These are phyloP conservation scores for Cyclostephanos invisitatus DNA, from an alignment of 108 stramenopile genomes.

Conservation along the genomic window DNA sequence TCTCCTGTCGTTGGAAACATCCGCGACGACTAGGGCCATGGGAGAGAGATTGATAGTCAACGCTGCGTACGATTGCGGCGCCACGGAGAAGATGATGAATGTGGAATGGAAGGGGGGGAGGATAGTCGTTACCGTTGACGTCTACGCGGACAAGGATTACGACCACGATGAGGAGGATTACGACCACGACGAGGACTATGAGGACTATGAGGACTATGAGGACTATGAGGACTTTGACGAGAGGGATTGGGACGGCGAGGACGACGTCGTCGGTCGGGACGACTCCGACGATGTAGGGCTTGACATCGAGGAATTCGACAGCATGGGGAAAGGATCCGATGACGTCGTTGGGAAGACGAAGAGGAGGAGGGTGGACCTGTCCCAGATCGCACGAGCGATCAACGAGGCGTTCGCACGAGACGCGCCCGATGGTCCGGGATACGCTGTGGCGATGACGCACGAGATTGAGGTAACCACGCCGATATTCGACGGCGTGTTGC, in stretches of 20 bases:
- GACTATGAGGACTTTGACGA: slow-evolving; percentile 14
- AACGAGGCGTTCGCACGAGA: slow-evolving; percentile 55
- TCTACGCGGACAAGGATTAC: slow-evolving; percentile 33
- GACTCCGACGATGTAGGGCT: not conserved
- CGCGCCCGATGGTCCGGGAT: slow-evolving; percentile 38
- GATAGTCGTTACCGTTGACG: slow-evolving; percentile 63
- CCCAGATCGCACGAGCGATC: slow-evolving; percentile 60
- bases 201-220: slow-evolving; percentile 28
- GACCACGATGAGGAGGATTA: not conserved
- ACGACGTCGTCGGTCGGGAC: slow-evolving; percentile 18
- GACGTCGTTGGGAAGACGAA: not conserved
- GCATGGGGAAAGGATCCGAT: slow-evolving; percentile 14
- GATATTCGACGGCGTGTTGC: slow-evolving; percentile 29
- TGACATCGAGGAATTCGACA: not conserved
- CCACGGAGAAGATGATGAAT: slow-evolving; percentile 32
- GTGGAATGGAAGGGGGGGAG: slow-evolving; percentile 68
- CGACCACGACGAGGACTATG: slow-evolving; percentile 16
- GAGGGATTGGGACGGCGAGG: slow-evolving; percentile 1
- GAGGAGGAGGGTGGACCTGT: slow-evolving; percentile 44
- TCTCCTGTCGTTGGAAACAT: not conserved
- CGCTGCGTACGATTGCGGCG: slow-evolving; percentile 26
- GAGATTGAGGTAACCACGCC: slow-evolving; percentile 86
- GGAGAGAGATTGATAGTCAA: slow-evolving; percentile 18
- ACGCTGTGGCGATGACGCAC: slow-evolving; percentile 56
- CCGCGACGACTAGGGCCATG: not conserved